Conservation (phyloP, 2,329 filamentous ascomycete genomes). For the Fusarium scirpi region DNA sequence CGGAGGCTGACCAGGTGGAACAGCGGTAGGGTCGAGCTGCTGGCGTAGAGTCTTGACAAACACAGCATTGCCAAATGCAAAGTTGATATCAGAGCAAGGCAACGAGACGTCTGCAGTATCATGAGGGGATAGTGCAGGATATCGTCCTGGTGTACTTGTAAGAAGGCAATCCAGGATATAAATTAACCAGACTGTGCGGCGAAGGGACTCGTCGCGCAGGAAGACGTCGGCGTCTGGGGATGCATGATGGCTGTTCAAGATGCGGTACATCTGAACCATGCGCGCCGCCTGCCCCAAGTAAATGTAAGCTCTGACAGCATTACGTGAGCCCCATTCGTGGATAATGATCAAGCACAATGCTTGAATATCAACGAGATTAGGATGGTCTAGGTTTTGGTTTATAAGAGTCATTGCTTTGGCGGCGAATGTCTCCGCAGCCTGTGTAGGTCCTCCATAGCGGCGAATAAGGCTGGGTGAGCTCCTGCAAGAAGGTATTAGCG, state of each 20-base stretch:
- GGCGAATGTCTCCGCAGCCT: conserved; percentile 70
- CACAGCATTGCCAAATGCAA: conserved; percentile 71
- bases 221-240: conserved; percentile 68
- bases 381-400: conserved; percentile 69
- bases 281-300: conserved; percentile 72
- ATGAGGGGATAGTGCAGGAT: conserved; percentile 65
- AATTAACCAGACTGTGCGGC: conserved; percentile 71
- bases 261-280: conserved; percentile 73
- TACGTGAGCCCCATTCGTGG: conserved; percentile 72
- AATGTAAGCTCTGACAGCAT: conserved; percentile 72
- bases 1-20: conserved; percentile 54
- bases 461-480: conserved; percentile 68
- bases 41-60: conserved; percentile 67
- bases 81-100: conserved; percentile 72
- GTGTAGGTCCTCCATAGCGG: conserved; percentile 67
- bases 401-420: conserved; percentile 68
- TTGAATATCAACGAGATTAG: conserved; percentile 71
- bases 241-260: conserved; percentile 67
- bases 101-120: conserved; percentile 68
- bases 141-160: conserved; percentile 71
- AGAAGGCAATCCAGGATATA: conserved; percentile 73
- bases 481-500: conserved; percentile 51
- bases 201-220: conserved; percentile 70
- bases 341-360: conserved; percentile 71
- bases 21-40: conserved; percentile 53